A percentile compares a stretch with the other conserved stretches of the same genome.
phyloP scores from a whole-genome alignment of 2,329 filamentous ascomycete species.

The Cercospora sp. region DNA sequence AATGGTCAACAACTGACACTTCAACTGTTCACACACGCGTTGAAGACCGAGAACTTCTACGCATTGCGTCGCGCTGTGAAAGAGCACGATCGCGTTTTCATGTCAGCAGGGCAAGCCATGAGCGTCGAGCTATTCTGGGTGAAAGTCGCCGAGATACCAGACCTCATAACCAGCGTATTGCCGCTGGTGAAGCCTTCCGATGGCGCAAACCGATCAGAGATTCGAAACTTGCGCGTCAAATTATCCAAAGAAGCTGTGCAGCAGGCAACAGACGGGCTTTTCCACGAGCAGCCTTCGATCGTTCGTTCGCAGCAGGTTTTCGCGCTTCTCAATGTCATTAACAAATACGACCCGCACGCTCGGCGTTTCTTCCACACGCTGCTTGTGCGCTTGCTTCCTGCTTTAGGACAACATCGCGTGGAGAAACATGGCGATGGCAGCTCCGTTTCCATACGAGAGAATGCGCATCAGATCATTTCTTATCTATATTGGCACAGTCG shows the following conservation, averaged over 20 bases:
- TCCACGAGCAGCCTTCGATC: background rate
- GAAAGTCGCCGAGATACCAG: constrained; percentile 8
- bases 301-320: background rate
- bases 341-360: background rate
- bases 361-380: background rate
- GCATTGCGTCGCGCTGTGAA: background rate
- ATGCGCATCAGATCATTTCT: constrained; percentile 15
- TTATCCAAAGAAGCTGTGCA: constrained; percentile 5
- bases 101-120: background rate
- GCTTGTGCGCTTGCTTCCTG: constrained; percentile 2
- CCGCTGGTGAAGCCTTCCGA: background rate
- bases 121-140: constrained; percentile 15
- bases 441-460: background rate
- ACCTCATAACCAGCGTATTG: background rate
- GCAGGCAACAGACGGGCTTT: constrained; percentile 2
- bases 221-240: background rate
- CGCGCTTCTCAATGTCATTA: constrained; percentile 1
- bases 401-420: background rate
- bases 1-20: constrained; percentile 18
- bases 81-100: constrained; percentile 1
- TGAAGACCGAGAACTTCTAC: background rate
- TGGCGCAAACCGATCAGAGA: background rate
- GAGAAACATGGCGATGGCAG: background rate
- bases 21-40: constrained; percentile 10
- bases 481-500: constrained; percentile 14